Percentiles rank a stretch among this genome's conserved stretches.
Conservation (phyloP, 371 early-diverging fungal genomes). For the Mucor irregularis region DNA sequence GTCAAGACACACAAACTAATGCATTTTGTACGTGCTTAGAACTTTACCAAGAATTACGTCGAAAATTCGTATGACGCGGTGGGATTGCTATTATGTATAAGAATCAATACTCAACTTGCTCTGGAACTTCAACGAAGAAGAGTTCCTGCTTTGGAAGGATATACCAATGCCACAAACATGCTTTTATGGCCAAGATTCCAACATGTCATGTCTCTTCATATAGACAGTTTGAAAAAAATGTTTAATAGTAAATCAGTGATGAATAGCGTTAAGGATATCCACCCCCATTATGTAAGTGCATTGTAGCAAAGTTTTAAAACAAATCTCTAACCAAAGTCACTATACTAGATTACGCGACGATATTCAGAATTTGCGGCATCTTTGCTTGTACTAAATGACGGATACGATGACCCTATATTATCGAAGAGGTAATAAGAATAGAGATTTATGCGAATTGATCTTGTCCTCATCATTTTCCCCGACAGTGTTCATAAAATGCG, state of each 20-base stretch:
- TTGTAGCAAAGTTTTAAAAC: neutral
- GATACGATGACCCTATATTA: conserved; percentile 80
- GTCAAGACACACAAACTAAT: neutral
- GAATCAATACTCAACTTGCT: conserved; percentile 80
- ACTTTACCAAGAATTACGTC: conserved; percentile 63
- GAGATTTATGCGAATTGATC: neutral
- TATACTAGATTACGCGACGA: conserved; percentile 64
- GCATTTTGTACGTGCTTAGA: conserved; percentile 30
- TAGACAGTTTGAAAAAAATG: conserved; percentile 79
- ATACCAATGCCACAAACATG: conserved; percentile 84
- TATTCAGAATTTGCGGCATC: conserved; percentile 92
- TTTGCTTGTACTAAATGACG: conserved; percentile 82
- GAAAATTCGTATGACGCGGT: conserved; percentile 88
- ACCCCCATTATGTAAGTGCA: conserved; percentile 80
- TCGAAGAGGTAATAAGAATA: conserved; percentile 73
- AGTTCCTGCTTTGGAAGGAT: conserved; percentile 81
- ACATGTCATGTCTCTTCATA: conserved; percentile 82
- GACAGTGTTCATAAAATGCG: conserved; percentile 72
- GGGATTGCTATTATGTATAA: conserved; percentile 84
- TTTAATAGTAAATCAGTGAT: conserved; percentile 57
- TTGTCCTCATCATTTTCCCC: neutral
- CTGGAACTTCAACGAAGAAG: conserved; percentile 80
- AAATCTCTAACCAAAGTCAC: too few relatives aligned
- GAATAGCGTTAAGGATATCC: conserved; percentile 66
- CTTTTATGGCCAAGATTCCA: conserved; percentile 93